Evolutionary conservation across 2,329 filamentous ascomycete species (phyloP).

Genomic region (Penicillium sp.): DNA sequence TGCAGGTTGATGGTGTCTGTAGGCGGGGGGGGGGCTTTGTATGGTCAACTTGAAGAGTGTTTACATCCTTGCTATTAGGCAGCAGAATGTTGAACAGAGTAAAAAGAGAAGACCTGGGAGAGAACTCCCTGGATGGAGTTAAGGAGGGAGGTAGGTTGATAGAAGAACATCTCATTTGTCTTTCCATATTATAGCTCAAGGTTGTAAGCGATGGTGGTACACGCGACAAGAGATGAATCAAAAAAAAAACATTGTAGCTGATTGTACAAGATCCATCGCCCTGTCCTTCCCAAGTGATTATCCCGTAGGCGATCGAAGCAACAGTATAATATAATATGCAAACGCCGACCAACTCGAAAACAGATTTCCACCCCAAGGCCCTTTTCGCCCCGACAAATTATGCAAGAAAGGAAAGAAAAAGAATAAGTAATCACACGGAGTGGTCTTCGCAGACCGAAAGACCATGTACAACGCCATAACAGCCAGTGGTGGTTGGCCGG

Average conservation of each 20-base stretch:
- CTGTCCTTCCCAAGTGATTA: conserved; percentile 22
- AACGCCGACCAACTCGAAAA: conserved; percentile 26
- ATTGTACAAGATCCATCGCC: conserved; percentile 27
- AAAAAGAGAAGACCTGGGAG: too few relatives aligned
- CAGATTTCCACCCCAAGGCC: conserved; percentile 32
- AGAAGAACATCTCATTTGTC: conserved; percentile 11
- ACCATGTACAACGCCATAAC: conserved; percentile 29
- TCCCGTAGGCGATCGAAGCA: conserved; percentile 20
- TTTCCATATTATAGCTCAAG: conserved; percentile 24
- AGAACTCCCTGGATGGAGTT: not conserved
- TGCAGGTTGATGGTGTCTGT: not conserved
- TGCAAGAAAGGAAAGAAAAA: conserved; percentile 23
- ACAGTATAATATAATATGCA: conserved; percentile 31
- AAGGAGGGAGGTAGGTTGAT: too few relatives aligned
- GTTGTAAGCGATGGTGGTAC: conserved; percentile 25
- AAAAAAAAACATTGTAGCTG: conserved; percentile 17
- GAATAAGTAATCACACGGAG: conserved; percentile 18
- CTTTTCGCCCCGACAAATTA: conserved; percentile 28
- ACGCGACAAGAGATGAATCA: conserved; percentile 5
- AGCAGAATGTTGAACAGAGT: too few relatives aligned
- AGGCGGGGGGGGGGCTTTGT: not conserved
- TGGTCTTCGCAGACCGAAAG: conserved; percentile 19
- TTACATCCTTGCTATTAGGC: too few relatives aligned
- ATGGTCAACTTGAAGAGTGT: not conserved
- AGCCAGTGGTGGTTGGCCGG: conserved; percentile 15